Conservation (phyloP, 2,329 filamentous ascomycete species). For the Cryphonectria naterciae region DNA sequence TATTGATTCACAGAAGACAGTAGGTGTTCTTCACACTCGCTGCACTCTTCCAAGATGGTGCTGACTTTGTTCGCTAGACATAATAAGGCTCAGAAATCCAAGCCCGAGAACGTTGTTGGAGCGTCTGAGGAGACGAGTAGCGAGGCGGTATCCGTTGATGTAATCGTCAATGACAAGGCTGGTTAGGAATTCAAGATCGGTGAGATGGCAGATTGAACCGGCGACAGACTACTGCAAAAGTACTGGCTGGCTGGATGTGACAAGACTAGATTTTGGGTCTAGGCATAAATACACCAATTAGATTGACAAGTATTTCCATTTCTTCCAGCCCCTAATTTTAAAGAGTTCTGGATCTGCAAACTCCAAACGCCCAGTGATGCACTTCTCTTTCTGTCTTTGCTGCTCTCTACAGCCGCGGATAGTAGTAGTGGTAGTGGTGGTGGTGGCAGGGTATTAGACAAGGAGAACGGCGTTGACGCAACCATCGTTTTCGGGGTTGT, state of each 20-base stretch:
- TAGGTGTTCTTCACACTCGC: conserved; percentile 28
- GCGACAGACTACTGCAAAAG: not conserved
- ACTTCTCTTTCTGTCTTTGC: not conserved
- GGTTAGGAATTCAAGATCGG: not conserved
- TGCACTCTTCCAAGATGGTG: not conserved
- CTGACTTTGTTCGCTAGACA: conserved; percentile 3
- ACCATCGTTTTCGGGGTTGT: conserved; percentile 49
- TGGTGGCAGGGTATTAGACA: conserved; percentile 23
- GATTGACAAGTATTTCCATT: conserved; percentile 1
- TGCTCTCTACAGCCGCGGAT: not conserved
- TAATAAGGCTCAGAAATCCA: conserved; percentile 8
- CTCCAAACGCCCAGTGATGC: conserved; percentile 21
- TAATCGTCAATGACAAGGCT: conserved; percentile 15
- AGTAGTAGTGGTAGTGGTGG: not conserved
- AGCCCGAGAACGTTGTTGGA: not conserved
- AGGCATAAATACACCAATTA: not conserved
- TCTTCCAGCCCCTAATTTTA: not conserved
- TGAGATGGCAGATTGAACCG: too few species aligned
- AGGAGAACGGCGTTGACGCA: conserved; percentile 39
- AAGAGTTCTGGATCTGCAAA: conserved; percentile 1
- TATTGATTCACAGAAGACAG: conserved; percentile 41
- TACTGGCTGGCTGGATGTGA: not conserved
- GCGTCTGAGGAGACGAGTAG: conserved; percentile 11
- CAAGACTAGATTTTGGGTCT: not conserved
- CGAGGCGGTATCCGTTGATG: conserved; percentile 15